A percentile compares a stretch with the other conserved stretches of the same genome.
phyloP scores from a whole-genome alignment of 2,329 filamentous ascomycete genomes.

The Hypoxylon sp. region DNA sequence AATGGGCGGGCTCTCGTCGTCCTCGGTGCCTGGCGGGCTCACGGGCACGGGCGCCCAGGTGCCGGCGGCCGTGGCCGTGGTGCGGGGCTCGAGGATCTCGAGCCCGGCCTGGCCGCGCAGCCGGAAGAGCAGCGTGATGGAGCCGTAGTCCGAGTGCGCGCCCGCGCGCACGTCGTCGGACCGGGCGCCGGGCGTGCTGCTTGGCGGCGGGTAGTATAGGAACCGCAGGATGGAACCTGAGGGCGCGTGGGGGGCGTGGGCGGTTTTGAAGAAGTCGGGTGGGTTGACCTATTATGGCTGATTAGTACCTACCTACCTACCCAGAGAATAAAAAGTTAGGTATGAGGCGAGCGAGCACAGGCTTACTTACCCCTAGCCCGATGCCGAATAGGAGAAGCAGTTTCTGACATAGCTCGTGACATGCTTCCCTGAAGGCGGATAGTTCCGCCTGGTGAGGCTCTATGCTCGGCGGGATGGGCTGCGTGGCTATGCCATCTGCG shows the following conservation, averaged over 20 bases:
- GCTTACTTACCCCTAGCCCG: slow-evolving; percentile 74
- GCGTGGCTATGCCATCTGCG: slow-evolving; percentile 70
- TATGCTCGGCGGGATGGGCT: slow-evolving; percentile 77
- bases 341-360: slow-evolving; percentile 3
- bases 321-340: neutral
- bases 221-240: slow-evolving; percentile 72
- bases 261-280: slow-evolving; percentile 62
- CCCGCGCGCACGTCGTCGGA: slow-evolving; percentile 79
- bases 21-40: slow-evolving; percentile 65
- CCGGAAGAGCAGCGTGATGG: slow-evolving; percentile 81
- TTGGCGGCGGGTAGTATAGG: slow-evolving; percentile 74
- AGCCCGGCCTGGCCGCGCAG: slow-evolving; percentile 84
- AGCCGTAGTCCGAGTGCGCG: slow-evolving; percentile 88
- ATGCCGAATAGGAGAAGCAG: slow-evolving; percentile 81
- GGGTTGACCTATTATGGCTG: slow-evolving; percentile 53
- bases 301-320: too few species aligned
- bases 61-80: slow-evolving; percentile 39
- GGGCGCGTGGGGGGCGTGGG: slow-evolving; percentile 57
- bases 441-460: slow-evolving; percentile 67
- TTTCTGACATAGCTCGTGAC: slow-evolving; percentile 74
- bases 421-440: slow-evolving; percentile 72
- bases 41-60: slow-evolving; percentile 73
- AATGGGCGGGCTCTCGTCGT: slow-evolving; percentile 73
- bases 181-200: slow-evolving; percentile 53
- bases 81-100: slow-evolving; percentile 74